Percentiles rank a stretch among this genome's conserved stretches.
These are phyloP conservation scores for Zygnema circumcarinatum DNA, from an alignment of 139 green algal species.

Conservation along the genomic window DNA sequence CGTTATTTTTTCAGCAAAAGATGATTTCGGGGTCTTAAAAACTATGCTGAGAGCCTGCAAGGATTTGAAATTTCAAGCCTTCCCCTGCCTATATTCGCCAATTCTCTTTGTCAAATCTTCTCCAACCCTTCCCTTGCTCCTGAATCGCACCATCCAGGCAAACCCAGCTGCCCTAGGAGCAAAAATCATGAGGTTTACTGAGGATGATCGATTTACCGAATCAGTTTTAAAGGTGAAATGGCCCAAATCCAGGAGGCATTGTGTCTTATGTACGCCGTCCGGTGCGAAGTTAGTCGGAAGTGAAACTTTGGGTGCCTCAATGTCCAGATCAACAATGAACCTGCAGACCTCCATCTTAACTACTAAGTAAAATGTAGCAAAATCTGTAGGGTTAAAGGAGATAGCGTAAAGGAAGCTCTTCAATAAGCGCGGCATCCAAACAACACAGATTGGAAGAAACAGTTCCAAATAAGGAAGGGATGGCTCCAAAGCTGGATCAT, in stretches of 20 bases:
- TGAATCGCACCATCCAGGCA: too few relatives aligned
- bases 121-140: too few relatives aligned
- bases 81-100: too few relatives aligned
- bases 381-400: too few relatives aligned
- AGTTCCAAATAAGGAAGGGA: too few relatives aligned
- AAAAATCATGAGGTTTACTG: not conserved
- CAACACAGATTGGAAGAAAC: too few relatives aligned
- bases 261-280: not conserved
- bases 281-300: slow-evolving; percentile 41
- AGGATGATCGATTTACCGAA: not conserved
- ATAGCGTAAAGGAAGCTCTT: too few relatives aligned
- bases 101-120: too few relatives aligned
- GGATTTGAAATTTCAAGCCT: not conserved
- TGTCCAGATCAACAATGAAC: slow-evolving; percentile 65
- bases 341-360: too few relatives aligned
- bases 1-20: not conserved
- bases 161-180: not conserved
- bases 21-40: not conserved
- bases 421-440: too few relatives aligned
- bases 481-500: too few relatives aligned
- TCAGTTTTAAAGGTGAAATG: slow-evolving; percentile 56
- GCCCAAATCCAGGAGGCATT: slow-evolving; percentile 54
- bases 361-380: too few relatives aligned
- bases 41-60: not conserved
- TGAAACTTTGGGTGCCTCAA: slow-evolving; percentile 85